Percentiles rank a stretch among this genome's conserved stretches.
These are phyloP conservation scores for Oryza officinalis DNA, from an alignment of 176 grass and related monocot species.

Conservation along the genomic window DNA sequence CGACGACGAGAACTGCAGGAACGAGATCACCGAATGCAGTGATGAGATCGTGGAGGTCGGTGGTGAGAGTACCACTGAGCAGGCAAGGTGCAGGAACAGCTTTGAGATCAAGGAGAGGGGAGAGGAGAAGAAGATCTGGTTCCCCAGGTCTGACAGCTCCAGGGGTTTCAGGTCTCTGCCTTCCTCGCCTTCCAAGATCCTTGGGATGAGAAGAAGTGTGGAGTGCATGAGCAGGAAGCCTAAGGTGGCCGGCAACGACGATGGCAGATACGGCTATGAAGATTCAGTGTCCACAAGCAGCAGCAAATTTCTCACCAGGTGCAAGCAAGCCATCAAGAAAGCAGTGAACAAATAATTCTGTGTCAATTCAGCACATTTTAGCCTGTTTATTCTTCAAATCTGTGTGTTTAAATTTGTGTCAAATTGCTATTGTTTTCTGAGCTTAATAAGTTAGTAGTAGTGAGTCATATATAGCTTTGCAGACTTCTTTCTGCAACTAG, in stretches of 20 bases:
- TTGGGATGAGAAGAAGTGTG: constrained; percentile 70
- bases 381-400: constrained; percentile 34
- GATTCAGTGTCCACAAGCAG: constrained; percentile 49
- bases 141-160: constrained; percentile 61
- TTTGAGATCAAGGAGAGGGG: constrained; percentile 68
- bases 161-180: constrained; percentile 89
- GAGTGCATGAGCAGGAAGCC: constrained; percentile 76
- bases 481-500: constrained; percentile 20
- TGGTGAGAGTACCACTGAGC: constrained; percentile 31
- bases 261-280: constrained; percentile 44
- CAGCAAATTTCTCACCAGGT: constrained; percentile 73
- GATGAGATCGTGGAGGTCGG: constrained; percentile 50
- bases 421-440: constrained; percentile 29
- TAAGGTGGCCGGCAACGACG: constrained; percentile 53
- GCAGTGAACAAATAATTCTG: constrained; percentile 65
- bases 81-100: constrained; percentile 52
- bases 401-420: not conserved
- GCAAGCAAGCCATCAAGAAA: constrained; percentile 87
- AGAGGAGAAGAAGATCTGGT: constrained; percentile 51
- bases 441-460: constrained; percentile 35
- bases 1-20: constrained; percentile 26
- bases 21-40: constrained; percentile 34
- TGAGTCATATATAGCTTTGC: constrained; percentile 7
- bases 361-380: not conserved
- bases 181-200: constrained; percentile 80